Evolutionary conservation across 768 basidiomycete genomes (phyloP), one percentile per base, ranked within the genome.

Genomic region (Brasilioporus rufonigricans): DNA sequence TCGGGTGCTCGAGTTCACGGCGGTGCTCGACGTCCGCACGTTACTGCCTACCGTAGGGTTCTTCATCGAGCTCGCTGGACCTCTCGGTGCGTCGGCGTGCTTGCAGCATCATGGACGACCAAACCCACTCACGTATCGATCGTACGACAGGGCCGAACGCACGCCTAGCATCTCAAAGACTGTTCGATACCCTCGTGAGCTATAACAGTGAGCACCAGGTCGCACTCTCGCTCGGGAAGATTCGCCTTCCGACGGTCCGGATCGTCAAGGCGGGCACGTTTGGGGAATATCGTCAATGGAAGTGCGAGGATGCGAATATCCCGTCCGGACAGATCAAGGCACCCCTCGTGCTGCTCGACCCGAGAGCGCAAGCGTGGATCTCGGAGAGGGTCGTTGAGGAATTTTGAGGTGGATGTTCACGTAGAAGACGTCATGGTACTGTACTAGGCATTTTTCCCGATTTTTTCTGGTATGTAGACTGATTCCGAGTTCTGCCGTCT

Each of bases 261-360:
- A 48, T 68, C 4, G 48, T 68, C 8, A 50, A 61, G 24, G 19
- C 48, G 1, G 62, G 66, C 11, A 62, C 59, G 13, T 66, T 66
- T 16, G 27, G 39, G 5, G 66, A 58, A 4, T 66, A 57, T 38
- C 57, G 62, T 48, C 44, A 18, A 36, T 60, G 57, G 56, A 64
- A 41, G 38, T 39, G 33, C 11, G 39, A 52, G 40, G 35, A 8
- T 6, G n/a, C 13, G 8, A 60, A 58, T 4, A 10, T 48, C 2
- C 38, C 14, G 3, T 44, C 40, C 1, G 55, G 35, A 8, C 64
- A 64, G 36, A 19, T 63, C 32, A 65, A 65, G 14, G 47, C 56
- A 6, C 60, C 60, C 0, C 16, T 55, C 3, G 53, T 60, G 5
- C 21, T 58, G 16, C 6, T 39, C 6, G 18, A 65, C 13, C 21